Evolutionary conservation across 805 yeast genomes (phyloP).

Genomic region (Candida corydali): DNA sequence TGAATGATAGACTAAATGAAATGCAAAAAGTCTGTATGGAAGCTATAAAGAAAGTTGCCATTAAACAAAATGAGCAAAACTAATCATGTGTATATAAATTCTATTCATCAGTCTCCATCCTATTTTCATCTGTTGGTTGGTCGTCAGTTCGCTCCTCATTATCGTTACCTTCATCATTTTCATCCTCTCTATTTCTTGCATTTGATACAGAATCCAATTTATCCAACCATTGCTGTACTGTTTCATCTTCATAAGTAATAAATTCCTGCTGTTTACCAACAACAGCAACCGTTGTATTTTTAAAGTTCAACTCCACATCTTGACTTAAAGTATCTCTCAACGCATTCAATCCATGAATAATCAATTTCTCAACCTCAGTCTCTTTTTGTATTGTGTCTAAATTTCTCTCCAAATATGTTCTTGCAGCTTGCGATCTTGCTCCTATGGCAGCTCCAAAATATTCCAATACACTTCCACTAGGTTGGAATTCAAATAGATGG

Average conservation of each 20-base stretch:
- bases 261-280: conserved; percentile 82
- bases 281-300: conserved; percentile 86
- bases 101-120: conserved; percentile 39
- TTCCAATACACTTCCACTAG: conserved; percentile 90
- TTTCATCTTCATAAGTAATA: conserved; percentile 80
- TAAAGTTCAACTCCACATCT: conserved; percentile 82
- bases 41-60: conserved; percentile 38
- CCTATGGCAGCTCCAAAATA: conserved; percentile 95
- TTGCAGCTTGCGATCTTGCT: conserved; percentile 97
- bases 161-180: conserved; percentile 27
- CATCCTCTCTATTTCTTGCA: conserved; percentile 46
- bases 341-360: conserved; percentile 83
- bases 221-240: conserved; percentile 79
- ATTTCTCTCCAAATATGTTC: conserved; percentile 90
- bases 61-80: conserved; percentile 20
- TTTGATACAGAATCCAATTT: conserved; percentile 63
- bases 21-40: conserved; percentile 35
- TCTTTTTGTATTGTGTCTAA: conserved; percentile 62
- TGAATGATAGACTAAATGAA: conserved; percentile 33
- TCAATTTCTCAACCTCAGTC: conserved; percentile 63
- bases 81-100: conserved; percentile 1
- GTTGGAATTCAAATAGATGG: conserved; percentile 91
- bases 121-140: conserved; percentile 22
- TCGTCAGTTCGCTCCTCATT: conserved; percentile 34
- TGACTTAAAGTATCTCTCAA: conserved; percentile 91